A percentile compares a stretch with the other conserved stretches of the same genome.
Conservation (phyloP, 2,329 filamentous ascomycete species). For the Botryotinia narcissicola region DNA sequence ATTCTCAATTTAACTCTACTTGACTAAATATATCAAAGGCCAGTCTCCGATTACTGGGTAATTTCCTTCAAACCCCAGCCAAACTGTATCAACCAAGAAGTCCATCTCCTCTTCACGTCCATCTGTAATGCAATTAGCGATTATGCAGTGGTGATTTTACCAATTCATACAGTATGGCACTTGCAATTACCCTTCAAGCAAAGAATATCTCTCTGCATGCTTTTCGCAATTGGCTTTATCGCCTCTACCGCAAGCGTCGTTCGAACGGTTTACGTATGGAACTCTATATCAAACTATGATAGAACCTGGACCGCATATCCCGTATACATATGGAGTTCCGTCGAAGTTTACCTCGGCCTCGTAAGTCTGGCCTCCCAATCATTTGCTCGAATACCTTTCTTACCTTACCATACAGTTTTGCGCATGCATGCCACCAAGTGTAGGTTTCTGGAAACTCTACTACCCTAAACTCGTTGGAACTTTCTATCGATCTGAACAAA, state of each 20-base stretch:
- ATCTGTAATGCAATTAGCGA: not conserved
- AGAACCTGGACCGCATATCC: not conserved
- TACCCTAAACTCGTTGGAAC: not conserved
- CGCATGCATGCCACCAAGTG: not conserved
- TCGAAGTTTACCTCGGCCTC: not conserved
- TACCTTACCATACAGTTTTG: not conserved
- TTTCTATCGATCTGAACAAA: not conserved
- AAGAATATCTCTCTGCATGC: not conserved
- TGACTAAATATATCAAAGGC: not conserved
- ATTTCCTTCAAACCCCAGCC: not conserved
- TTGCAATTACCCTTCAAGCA: not conserved
- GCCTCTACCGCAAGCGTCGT: not conserved
- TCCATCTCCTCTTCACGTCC: not conserved
- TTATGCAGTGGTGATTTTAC: not conserved
- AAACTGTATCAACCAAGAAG: not conserved
- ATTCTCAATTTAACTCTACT: not conserved
- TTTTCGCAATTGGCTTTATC: not conserved
- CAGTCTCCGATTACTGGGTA: not conserved
- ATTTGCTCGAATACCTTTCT: too few relatives aligned
- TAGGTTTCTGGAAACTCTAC: constrained; percentile 3
- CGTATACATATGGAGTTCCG: not conserved
- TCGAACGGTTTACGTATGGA: not conserved
- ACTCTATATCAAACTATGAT: not conserved
- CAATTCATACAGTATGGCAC: not conserved
- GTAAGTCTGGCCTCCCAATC: not conserved